Evolutionary conservation across 2,329 filamentous ascomycete species (phyloP).

Genomic region (Neonectria neomacrospora): DNA sequence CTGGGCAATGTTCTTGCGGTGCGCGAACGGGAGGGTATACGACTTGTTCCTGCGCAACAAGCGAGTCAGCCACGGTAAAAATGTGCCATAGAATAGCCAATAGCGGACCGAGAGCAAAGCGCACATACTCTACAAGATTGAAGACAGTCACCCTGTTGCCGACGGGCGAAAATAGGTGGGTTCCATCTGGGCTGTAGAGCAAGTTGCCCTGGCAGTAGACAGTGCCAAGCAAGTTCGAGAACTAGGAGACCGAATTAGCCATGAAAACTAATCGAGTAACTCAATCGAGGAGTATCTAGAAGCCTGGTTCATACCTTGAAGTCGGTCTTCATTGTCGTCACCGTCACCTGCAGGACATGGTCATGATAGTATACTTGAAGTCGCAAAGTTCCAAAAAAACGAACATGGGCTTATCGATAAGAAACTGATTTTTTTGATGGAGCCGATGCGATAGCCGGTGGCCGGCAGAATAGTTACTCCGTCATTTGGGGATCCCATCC

Average conservation of each 20-base stretch:
- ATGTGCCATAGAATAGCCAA: neutral
- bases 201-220: conserved; percentile 99
- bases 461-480: conserved; percentile 52
- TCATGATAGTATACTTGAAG: conserved; percentile 48
- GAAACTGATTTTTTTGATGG: conserved; percentile 44
- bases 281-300: neutral
- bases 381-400: conserved; percentile 48
- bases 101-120: neutral
- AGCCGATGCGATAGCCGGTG: conserved; percentile 23
- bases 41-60: conserved; percentile 77
- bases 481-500: conserved; percentile 10
- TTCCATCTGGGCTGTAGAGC: conserved; percentile 95
- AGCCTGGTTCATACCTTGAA: conserved; percentile 77
- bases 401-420: conserved; percentile 51
- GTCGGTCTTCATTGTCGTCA: conserved; percentile 94
- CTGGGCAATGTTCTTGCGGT: conserved; percentile 91
- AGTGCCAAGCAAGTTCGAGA: conserved; percentile 97
- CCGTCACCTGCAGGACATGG: conserved; percentile 57
- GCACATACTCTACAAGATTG: conserved; percentile 87
- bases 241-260: conserved; percentile 64
- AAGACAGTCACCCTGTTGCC: conserved; percentile 97
- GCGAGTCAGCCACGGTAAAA: conserved; percentile 47
- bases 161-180: conserved; percentile 93
- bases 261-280: neutral
- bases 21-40: conserved; percentile 86